Evolutionary conservation across 129 eudicot species (phyloP), one percentile per base, ranked within the genome.

Genomic region (Flaveria bidentis): DNA sequence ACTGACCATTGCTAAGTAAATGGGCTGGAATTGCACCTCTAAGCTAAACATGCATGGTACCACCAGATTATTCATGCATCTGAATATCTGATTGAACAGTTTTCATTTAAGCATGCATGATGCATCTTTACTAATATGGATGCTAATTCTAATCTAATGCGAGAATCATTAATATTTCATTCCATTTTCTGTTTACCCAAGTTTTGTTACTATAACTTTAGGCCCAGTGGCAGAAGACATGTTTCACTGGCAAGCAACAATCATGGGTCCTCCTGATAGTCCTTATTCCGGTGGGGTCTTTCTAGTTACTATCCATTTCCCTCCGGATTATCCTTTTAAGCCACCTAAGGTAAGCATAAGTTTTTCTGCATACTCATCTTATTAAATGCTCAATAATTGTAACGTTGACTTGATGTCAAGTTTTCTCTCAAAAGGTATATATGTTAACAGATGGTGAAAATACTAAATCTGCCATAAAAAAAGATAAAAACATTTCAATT

Each of bases 191-290:
- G 12, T 33, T 45, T 73, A 72, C 36, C 4, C 69, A 55, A 53
- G n/a, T 53, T 66, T 78, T 60, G 52, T 57, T 25, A 57, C 30
- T 53, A 17, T 74, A 52, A 47, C 20, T 57, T 55, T 58, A 89
- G 96, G 96, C 78, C 96, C 91, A 42, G 96, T 89, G 68, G 96
- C 89, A 46, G 96, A 89, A 82, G 91, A 89, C 86, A 89, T 87
- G 95, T 88, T 88, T 75, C 93, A 88, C 71, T 88, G 92, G 92
- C 93, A 88, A 86, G 93, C 93, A 53, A 88, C 94, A 50, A 86
- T 88, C 26, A 89, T 89, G 95, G 95, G 95, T 62, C 95, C 95
- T 62, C 75, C 95, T 28, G 91, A 89, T 69, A 86, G 91, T 77
- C 95, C 95, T 9, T 89, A 89, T 84, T 70, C 93, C 41, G 92